Evolutionary conservation across 768 basidiomycete species (phyloP), one percentile per base, ranked within the genome.

Genomic region (Rhodotorula diobovata): DNA sequence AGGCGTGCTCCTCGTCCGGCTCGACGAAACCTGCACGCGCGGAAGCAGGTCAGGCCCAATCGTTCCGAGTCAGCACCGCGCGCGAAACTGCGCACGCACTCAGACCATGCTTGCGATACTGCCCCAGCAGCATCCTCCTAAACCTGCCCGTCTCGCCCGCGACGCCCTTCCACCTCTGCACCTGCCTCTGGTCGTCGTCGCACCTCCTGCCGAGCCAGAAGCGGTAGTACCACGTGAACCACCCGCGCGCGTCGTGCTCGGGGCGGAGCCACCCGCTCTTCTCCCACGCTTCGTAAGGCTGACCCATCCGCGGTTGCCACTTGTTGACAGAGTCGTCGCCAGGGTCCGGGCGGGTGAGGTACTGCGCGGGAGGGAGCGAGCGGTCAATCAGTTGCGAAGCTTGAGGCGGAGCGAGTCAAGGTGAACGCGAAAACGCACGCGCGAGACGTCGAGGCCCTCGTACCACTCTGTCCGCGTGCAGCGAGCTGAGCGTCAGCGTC

Each of bases 191-290:
- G 57, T 71, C 70, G 57, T 71, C 70, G 15, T 53, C 66, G 51
- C 66, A 67, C 10, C 70, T 30, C 15, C 70, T 48, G 23, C 70
- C 70, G n/a, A 66, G 48, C 34, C n/a, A 71, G 66, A 71, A 71
- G 45, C 71, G 57, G 56, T 50, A 68, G 60, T 72, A 72, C 71
- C 71, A 72, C 30, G 65, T 59, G 51, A 57, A 72, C 71, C 71
- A 72, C 4, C 71, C 71, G 15, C 71, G 39, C 8, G 67, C 63
- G 34, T 72, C 71, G 34, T 66, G 57, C n/a, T 72, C 63, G 15
- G 63, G 48, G 18, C 37, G 32, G 34, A 72, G 58, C 71, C 71
- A 72, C 0, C 71, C 71, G 28, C 61, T 61, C 46, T 61, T 61
- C 48, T 72, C 71, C 71, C 71, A 72, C 11, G 56, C 71, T 16